Conservation (phyloP, 139 green algal species). For the Raphidocelis subcapitata region DNA sequence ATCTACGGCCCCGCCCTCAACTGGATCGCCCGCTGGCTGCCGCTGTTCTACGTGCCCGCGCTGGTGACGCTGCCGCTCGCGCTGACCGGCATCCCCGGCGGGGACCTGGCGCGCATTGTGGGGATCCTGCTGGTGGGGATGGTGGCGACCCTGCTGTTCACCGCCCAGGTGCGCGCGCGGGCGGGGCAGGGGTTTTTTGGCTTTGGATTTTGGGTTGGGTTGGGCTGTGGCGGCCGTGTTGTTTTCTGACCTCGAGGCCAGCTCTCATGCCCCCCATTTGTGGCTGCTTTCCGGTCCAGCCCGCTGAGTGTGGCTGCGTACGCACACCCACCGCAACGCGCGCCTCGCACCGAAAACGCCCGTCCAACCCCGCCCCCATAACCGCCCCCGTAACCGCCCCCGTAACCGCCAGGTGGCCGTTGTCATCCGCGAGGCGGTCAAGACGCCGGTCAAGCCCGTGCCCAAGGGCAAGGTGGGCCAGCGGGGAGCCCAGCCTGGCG, state of each 20-base stretch:
- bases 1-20: constrained; percentile 68
- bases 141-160: constrained; percentile 61
- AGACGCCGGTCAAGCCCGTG: constrained; percentile 56
- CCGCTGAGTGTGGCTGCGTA: too few relatives aligned
- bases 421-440: constrained; percentile 51
- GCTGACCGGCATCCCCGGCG: constrained; percentile 58
- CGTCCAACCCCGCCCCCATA: too few relatives aligned
- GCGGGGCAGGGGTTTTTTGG: too few relatives aligned
- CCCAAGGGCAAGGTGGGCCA: constrained; percentile 16
- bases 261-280: neutral
- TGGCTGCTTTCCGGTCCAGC: neutral
- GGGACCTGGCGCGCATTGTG: constrained; percentile 50
- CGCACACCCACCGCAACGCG: too few relatives aligned
- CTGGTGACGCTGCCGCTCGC: constrained; percentile 81
- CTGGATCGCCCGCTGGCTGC: constrained; percentile 86
- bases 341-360: too few relatives aligned
- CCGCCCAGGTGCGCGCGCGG: constrained; percentile 48
- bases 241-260: too few relatives aligned
- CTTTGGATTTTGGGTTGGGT: too few relatives aligned
- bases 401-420: too few relatives aligned
- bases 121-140: constrained; percentile 55
- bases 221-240: too few relatives aligned
- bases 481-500: neutral
- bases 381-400: too few relatives aligned
- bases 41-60: constrained; percentile 88